Base-by-base conservation (phyloP, 1,284 basidiomycete species). In the Mycosarcoma maydis region DNA sequence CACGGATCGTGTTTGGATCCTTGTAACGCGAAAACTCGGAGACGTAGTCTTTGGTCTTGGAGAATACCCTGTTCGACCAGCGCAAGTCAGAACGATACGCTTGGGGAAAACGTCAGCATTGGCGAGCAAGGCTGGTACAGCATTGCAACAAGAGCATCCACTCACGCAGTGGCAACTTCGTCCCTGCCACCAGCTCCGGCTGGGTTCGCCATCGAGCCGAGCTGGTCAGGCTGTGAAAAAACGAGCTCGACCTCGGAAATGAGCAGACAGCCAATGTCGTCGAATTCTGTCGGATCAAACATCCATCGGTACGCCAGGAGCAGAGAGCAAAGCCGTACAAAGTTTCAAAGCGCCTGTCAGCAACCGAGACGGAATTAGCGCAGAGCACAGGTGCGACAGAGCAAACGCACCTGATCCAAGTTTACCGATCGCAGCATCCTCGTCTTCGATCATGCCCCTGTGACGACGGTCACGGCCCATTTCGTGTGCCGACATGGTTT, bases 221-320 rank as follows among this genome's bases (percentile, higher is more conserved):
- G 49, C 81, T 91, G 89, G 60, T 90, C 85, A 80, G 92, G 90
- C 82, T 80, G 73, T 19, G 92, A 91, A 32, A 95, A 85, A 43
- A 95, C 84, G 78, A 92, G 90, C 78, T 92, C 91, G 77, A 94
- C 92, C 80, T 95, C 92, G 1, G 91, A 93, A 68, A 93, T 92
- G 71, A 92, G 87, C 73, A 95, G 83, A 83, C 92, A 94, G 84
- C 91, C 91, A 3, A 90, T 90, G 73, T 92, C 91, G 83, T 92
- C 91, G 84, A 94, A 94, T 78, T 93, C 92, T 53, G 34, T 19
- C n/a, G n/a, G n/a, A n/a, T n/a, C n/a, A n/a, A n/a, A n/a, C n/a
- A n/a, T n/a, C n/a, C n/a, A n/a, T n/a, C n/a, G n/a, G n/a, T n/a
- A n/a, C n/a, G n/a, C n/a, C n/a, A n/a, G n/a, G n/a, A n/a, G n/a